Percentiles rank a stretch among this genome's conserved stretches.
Conservation (phyloP, 306 rosid genomes). For the Corylus avellana region DNA sequence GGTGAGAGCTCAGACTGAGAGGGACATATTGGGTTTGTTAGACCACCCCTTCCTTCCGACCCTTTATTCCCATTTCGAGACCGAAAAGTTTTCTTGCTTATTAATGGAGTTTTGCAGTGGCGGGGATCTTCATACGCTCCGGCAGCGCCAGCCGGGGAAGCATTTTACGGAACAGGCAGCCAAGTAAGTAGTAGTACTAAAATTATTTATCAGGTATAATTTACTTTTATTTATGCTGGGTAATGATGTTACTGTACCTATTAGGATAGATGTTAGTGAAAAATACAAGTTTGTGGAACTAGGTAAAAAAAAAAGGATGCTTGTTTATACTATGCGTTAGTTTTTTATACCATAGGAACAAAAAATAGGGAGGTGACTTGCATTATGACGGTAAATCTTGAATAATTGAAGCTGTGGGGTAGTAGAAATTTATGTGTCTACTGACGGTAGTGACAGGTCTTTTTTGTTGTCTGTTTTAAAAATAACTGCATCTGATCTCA, state of each 20-base stretch:
- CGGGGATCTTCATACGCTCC: constrained; percentile 61
- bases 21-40: constrained; percentile 48
- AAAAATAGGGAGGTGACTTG: not conserved
- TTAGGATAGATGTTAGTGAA: not conserved
- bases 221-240: too few species aligned
- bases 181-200: constrained; percentile 29
- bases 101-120: constrained; percentile 68
- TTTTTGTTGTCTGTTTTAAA: not conserved
- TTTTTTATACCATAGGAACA: not conserved
- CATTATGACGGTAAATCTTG: not conserved
- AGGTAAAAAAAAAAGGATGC: not conserved
- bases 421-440: not conserved
- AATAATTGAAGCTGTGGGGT: not conserved
- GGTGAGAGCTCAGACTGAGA: constrained; percentile 57
- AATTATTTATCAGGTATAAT: too few species aligned
- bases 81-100: constrained; percentile 62
- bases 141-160: constrained; percentile 59
- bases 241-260: not conserved
- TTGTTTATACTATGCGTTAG: not conserved
- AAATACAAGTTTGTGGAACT: not conserved
- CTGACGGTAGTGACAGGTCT: not conserved
- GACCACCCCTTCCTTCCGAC: constrained; percentile 68
- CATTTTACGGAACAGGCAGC: constrained; percentile 56
- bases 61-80: constrained; percentile 62
- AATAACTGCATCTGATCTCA: not conserved